Percentiles rank a stretch among this genome's conserved stretches.
These are phyloP conservation scores for Candida tibetensis DNA, from an alignment of 805 yeast genomes.

Conservation along the genomic window DNA sequence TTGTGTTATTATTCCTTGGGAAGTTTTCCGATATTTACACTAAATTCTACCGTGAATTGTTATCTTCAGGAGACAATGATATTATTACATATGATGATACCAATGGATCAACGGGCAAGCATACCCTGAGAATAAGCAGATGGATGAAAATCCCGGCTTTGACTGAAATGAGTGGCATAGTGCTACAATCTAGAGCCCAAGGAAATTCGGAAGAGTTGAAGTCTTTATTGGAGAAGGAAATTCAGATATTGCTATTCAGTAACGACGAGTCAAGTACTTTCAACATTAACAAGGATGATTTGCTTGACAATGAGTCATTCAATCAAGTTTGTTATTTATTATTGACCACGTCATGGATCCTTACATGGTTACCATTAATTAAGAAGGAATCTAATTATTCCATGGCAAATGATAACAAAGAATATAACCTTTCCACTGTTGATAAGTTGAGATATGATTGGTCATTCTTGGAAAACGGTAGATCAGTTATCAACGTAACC, in stretches of 20 bases:
- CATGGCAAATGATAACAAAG: slow-evolving; percentile 10
- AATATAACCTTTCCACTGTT: slow-evolving; percentile 21
- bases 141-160: slow-evolving; percentile 36
- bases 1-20: slow-evolving; percentile 38
- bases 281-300: slow-evolving; percentile 45
- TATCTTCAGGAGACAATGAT: slow-evolving; percentile 23
- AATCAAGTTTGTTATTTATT: slow-evolving; percentile 52
- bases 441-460: slow-evolving; percentile 39
- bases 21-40: slow-evolving; percentile 32
- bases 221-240: slow-evolving; percentile 22
- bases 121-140: slow-evolving; percentile 24
- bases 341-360: slow-evolving; percentile 54
- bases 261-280: slow-evolving; percentile 21
- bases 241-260: slow-evolving; percentile 24
- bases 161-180: slow-evolving; percentile 16
- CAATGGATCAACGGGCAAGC: slow-evolving; percentile 11
- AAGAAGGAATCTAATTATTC: slow-evolving; percentile 38
- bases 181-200: slow-evolving; percentile 5
- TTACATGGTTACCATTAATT: slow-evolving; percentile 58
- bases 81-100: background rate
- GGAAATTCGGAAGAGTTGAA: slow-evolving; percentile 9
- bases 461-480: slow-evolving; percentile 42
- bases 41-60: slow-evolving; percentile 37
- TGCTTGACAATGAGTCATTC: slow-evolving; percentile 52
- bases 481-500: slow-evolving; percentile 14